phyloP scores from a whole-genome alignment of 306 rosid genomes.

The Gleditsia sinensis region DNA sequence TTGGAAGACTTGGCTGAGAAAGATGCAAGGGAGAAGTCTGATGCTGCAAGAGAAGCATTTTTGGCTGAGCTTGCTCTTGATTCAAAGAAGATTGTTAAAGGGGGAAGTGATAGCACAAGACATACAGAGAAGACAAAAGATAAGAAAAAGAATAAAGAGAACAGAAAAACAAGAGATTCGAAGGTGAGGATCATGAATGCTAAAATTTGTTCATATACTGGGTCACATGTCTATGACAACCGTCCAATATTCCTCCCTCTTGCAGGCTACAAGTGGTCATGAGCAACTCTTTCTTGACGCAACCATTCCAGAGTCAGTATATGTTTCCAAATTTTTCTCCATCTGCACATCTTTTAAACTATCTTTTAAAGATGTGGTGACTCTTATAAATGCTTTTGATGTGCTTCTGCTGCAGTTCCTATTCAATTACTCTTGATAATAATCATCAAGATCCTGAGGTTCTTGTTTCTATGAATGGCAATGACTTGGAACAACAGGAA shows the following conservation, averaged over 20 bases:
- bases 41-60: conserved; percentile 93
- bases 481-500: conserved; percentile 66
- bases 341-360: not conserved
- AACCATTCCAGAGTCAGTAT: conserved; percentile 53
- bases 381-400: conserved; percentile 31
- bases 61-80: conserved; percentile 96
- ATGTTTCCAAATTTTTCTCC: conserved; percentile 34
- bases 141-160: conserved; percentile 85
- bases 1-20: conserved; percentile 96
- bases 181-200: conserved; percentile 60
- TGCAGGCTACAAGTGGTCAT: conserved; percentile 59
- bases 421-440: conserved; percentile 51
- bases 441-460: conserved; percentile 60
- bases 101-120: conserved; percentile 69
- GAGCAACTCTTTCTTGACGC: conserved; percentile 48
- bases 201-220: conserved; percentile 36
- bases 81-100: conserved; percentile 70
- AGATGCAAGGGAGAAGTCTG: conserved; percentile 92
- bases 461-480: conserved; percentile 47
- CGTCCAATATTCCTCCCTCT: conserved; percentile 36
- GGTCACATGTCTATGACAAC: conserved; percentile 30
- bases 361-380: conserved; percentile 16
- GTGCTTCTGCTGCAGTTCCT: conserved; percentile 60
- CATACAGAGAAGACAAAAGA: conserved; percentile 80
- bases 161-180: conserved; percentile 71